Evolutionary conservation across 768 basidiomycete genomes (phyloP).

Genomic region (Rhizopogon salebrosus): DNA sequence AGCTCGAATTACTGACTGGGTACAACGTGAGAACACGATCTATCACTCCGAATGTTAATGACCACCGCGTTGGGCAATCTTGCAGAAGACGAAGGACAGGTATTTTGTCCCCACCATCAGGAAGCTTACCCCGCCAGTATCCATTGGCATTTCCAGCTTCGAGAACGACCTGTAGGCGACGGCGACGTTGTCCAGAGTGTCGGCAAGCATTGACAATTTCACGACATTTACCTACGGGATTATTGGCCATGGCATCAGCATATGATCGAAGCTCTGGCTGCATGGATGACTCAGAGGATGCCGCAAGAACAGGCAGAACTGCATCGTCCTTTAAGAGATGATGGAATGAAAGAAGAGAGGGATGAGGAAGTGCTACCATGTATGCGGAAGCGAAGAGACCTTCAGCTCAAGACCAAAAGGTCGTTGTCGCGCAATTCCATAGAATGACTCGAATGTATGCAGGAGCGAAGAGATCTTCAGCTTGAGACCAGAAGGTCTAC

Average conservation of each 20-base stretch:
- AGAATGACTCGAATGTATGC: too few species aligned
- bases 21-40: slow-evolving; percentile 27
- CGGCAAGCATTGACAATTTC: slow-evolving; percentile 26
- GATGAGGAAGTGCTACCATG: too few species aligned
- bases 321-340: too few species aligned
- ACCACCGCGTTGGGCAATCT: slow-evolving; percentile 32
- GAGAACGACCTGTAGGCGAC: slow-evolving; percentile 21
- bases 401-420: too few species aligned
- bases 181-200: slow-evolving; percentile 18
- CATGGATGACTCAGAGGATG: too few species aligned
- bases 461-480: too few species aligned
- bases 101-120: not conserved
- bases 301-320: too few species aligned
- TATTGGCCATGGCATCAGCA: slow-evolving; percentile 14
- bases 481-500: too few species aligned
- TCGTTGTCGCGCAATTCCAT: too few species aligned
- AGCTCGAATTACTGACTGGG: slow-evolving; percentile 18
- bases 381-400: too few species aligned
- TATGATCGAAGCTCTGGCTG: slow-evolving; percentile 5
- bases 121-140: slow-evolving; percentile 9
- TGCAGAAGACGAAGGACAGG: slow-evolving; percentile 19
- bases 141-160: slow-evolving; percentile 18
- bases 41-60: slow-evolving; percentile 31
- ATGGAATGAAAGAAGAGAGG: too few species aligned
- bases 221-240: slow-evolving; percentile 20